These are phyloP conservation scores for Rhynchosporium agropyri DNA, from an alignment of 2,329 filamentous ascomycete genomes.

Conservation along the genomic window DNA sequence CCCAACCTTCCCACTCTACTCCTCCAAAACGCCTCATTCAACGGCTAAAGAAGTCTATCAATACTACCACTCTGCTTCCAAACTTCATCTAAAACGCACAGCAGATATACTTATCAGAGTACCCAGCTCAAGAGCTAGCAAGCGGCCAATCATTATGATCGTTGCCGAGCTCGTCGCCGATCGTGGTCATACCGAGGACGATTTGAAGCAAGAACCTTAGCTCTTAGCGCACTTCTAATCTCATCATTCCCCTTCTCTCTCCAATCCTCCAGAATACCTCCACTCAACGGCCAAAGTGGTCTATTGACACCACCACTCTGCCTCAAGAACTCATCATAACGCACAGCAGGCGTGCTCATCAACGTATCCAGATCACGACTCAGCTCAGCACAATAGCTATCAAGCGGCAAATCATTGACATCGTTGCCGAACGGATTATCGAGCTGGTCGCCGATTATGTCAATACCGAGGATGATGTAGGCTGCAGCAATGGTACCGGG, in stretches of 20 bases:
- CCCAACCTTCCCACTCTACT: slow-evolving; percentile 49
- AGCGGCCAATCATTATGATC: slow-evolving; percentile 83
- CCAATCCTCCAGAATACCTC: slow-evolving; percentile 49
- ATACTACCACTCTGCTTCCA: slow-evolving; percentile 25
- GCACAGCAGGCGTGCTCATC: slow-evolving; percentile 28
- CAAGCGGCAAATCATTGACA: slow-evolving; percentile 79
- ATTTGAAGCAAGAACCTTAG: slow-evolving; percentile 45
- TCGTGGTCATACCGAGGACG: slow-evolving; percentile 75
- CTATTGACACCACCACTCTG: slow-evolving; percentile 34
- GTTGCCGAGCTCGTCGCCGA: slow-evolving; percentile 77
- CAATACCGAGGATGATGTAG: slow-evolving; percentile 82
- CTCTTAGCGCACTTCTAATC: slow-evolving; percentile 43
- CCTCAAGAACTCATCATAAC: slow-evolving; percentile 30
- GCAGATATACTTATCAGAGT: slow-evolving; percentile 52
- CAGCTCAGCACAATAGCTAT: slow-evolving; percentile 75
- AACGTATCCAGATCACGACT: slow-evolving; percentile 75
- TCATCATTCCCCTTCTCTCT: slow-evolving; percentile 48
- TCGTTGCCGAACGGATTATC: slow-evolving; percentile 85
- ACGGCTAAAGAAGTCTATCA: slow-evolving; percentile 44
- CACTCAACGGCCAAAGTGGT: slow-evolving; percentile 45
- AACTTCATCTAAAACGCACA: slow-evolving; percentile 27
- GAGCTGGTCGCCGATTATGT: slow-evolving; percentile 76
- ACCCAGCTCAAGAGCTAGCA: slow-evolving; percentile 74
- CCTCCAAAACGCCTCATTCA: slow-evolving; percentile 46
- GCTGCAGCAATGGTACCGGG: slow-evolving; percentile 72